Evolutionary conservation across 192 early-diverging fungal genomes (phyloP), one percentile per base, ranked within the genome.

Genomic region (Coemansia sp.): DNA sequence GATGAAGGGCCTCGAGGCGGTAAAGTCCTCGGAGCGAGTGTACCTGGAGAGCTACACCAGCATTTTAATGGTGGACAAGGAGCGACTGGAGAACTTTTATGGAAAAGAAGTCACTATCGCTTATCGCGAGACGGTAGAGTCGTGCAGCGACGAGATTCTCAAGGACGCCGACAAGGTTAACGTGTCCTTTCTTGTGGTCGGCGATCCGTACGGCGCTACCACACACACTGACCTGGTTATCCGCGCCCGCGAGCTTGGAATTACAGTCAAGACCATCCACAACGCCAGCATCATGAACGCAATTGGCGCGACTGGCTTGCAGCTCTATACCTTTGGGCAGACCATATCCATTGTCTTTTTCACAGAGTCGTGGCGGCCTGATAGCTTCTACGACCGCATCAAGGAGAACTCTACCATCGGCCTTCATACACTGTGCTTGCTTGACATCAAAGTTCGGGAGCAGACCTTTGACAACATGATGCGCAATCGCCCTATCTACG

Each of bases 271-370:
- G 36, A 88, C 89, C 16, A 98, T 99, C 69, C 97, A 99, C 83
- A 99, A 99, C 77, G 95, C 97, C n/a, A 96, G 94, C 54, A 97
- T 99, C 83, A 95, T 99, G 94, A 99, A 98, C 79, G 97, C 96
- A 9, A 86, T 96, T 37, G 96, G 97, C 16, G 92, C 90, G 48
- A 96, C 94, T 59, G 97, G 97, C 4, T 85, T 99, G 41, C 95
- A 97, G 79, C 86, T 99, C 19, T 99, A 99, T 86, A 94, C 91
- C 85, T 98, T 97, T 86, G 97, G 97, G 16, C 95, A 95, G 75
- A 95, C 96, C n/a, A 91, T 99, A 33, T 99, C 97, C 17, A 93
- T 99, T 67, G 94, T 96, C 4, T 99, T 97, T 78, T 98, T 99
- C 84, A 95, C 94, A 1, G 95, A 96, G 16, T 89, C 86, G 14